Percentiles rank a stretch among this genome's conserved stretches.
Conservation (phyloP, 495 filamentous ascomycete species). For the Pseudoneurospora amorphoporcata region DNA sequence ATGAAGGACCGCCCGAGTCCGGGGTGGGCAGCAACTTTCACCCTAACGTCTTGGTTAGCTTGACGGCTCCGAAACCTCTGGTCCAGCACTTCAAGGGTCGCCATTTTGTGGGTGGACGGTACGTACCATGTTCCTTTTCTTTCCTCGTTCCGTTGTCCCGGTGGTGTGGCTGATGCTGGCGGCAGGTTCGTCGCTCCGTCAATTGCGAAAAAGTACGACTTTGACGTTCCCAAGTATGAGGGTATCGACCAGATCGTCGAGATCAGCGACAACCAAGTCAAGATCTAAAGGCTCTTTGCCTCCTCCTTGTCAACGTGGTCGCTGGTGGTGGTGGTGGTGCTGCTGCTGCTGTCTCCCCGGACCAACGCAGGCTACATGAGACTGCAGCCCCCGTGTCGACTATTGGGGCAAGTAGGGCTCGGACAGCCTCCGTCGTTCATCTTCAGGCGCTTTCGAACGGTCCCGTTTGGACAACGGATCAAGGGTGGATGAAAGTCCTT, state of each 20-base stretch:
- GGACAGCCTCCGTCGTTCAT: slow-evolving; percentile 40
- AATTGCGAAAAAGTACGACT: slow-evolving; percentile 79
- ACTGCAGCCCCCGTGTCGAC: slow-evolving; percentile 34
- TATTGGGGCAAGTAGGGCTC: slow-evolving; percentile 40
- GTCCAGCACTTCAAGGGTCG: slow-evolving; percentile 71
- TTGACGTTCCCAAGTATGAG: slow-evolving; percentile 73
- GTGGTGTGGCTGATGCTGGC: slow-evolving; percentile 11
- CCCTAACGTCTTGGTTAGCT: slow-evolving; percentile 67
- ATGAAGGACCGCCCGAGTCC: slow-evolving; percentile 64
- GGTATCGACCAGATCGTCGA: slow-evolving; percentile 88
- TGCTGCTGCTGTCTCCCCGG: neutral
- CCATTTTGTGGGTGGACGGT: slow-evolving; percentile 82
- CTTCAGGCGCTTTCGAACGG: slow-evolving; percentile 19
- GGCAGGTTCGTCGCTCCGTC: slow-evolving; percentile 64
- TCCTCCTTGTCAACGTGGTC: neutral
- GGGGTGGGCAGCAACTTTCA: slow-evolving; percentile 74
- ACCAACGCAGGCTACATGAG: slow-evolving; percentile 26
- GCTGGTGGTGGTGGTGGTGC: neutral
- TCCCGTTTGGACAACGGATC: slow-evolving; percentile 30
- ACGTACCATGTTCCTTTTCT: slow-evolving; percentile 11
- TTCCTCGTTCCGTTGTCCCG: neutral
- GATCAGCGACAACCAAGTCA: slow-evolving; percentile 49
- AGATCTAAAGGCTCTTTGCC: slow-evolving; percentile 32
- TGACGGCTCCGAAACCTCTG: slow-evolving; percentile 93
- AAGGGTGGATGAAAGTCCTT: slow-evolving; percentile 34